Base-by-base conservation (phyloP, 129 eudicot genomes). In the Flaveria trinervia region DNA sequence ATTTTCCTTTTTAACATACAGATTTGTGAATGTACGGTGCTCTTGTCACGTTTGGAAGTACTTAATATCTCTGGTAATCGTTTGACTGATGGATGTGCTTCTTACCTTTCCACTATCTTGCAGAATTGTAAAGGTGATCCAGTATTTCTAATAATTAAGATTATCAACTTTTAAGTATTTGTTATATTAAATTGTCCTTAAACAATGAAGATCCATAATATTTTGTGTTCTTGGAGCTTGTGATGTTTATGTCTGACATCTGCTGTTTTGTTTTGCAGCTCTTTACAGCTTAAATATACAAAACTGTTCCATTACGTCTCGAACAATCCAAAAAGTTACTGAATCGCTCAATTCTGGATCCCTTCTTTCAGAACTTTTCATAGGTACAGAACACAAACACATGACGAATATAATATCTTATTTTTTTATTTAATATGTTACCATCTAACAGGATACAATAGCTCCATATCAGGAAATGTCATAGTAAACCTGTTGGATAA, bases 31-130 rank as follows among this genome's bases (percentile, higher is more conserved):
- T 94, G 97, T 77, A 83, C 92, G 44, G 93, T 85, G 64, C 78
- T 91, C 17, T 77, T 85, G 82, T 76, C 90, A 18, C 98, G 98
- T 64, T 71, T 94, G 86, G 97, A 94, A 91, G 97, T 94, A 68
- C 90, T 94, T 48, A 84, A 94, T 80, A 83, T 94, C 44, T 94
- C 98, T 36, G 97, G 96, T 62, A 94, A 94, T 80, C 86, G 91
- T 62, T 87, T 94, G 83, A 90, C 97, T 68, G 98, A 91, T 83
- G 85, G 93, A 67, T 91, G 97, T 84, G 88, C 93, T 66, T 85
- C 89, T 69, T 89, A 85, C 86, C 85, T 94, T 62, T 89, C 93
- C 65, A 91, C 90, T 46, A 89, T 94, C 81, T 83, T 94, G 70
- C 82, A 72, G 57, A 93, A 77, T 65, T 90, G 97, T 89, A 91